Evolutionary conservation across 345 rosid genomes (phyloP).

Genomic region (Eucalyptus polyanthemos): DNA sequence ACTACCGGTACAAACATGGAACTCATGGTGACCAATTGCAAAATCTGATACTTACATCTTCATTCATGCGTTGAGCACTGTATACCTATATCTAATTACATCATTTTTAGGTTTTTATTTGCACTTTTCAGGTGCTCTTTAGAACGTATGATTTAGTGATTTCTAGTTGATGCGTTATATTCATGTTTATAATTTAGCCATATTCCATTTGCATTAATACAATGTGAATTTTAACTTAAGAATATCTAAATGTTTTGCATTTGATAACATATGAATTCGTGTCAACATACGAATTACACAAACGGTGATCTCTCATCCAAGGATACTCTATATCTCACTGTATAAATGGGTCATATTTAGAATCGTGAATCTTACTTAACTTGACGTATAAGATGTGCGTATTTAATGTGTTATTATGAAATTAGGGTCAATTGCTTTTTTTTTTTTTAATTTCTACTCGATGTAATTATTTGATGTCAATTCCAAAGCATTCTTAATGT

Average conservation of each 20-base stretch:
- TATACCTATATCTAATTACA: background rate
- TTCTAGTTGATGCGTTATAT: background rate
- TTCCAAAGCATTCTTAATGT: background rate
- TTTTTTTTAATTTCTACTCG: background rate
- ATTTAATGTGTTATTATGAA: background rate
- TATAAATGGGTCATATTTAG: background rate
- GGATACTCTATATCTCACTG: background rate
- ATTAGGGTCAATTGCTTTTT: background rate
- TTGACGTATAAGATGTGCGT: background rate
- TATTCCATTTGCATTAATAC: background rate
- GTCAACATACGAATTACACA: background rate
- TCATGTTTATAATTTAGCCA: background rate
- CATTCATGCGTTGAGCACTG: background rate
- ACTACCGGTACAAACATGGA: background rate
- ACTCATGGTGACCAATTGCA: background rate
- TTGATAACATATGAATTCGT: background rate
- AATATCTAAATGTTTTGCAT: background rate
- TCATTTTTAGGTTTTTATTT: background rate
- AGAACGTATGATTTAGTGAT: background rate
- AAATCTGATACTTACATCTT: background rate
- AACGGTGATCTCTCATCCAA: background rate
- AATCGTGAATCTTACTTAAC: background rate
- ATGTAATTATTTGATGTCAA: background rate
- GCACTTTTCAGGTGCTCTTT: background rate
- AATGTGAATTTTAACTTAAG: background rate